Percentiles rank a stretch among this genome's conserved stretches.
These are phyloP conservation scores for Collybia nuda DNA, from an alignment of 768 basidiomycete species.

Conservation along the genomic window DNA sequence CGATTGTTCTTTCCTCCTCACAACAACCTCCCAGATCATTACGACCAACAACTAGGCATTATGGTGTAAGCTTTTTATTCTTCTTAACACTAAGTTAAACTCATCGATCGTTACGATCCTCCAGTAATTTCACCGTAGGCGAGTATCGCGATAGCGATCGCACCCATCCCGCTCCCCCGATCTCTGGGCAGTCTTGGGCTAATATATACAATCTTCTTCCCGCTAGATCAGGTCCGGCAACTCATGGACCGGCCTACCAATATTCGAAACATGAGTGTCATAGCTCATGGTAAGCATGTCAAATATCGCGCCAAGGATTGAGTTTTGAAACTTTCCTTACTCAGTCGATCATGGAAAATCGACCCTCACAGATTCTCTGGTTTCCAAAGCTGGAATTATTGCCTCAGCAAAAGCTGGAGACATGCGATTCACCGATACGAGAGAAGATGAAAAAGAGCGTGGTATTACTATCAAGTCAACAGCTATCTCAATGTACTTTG, in stretches of 20 bases:
- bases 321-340: conserved; percentile 11
- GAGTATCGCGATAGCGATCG: conserved; percentile 29
- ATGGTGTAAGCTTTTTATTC: conserved; percentile 72
- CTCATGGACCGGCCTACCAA: conserved; percentile 92
- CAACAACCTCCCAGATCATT: conserved; percentile 12
- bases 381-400: conserved; percentile 99
- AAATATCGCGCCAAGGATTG: conserved; percentile 1
- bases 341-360: conserved; percentile 99
- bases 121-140: conserved; percentile 90
- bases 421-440: conserved; percentile 95
- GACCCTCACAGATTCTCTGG: conserved; percentile 96
- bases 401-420: conserved; percentile 93
- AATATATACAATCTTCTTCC: conserved; percentile 6
- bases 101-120: conserved; percentile 29
- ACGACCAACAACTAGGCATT: conserved; percentile 46
- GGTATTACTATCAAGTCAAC: conserved; percentile 99
- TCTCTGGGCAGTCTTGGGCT: neutral
- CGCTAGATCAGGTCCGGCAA: conserved; percentile 76
- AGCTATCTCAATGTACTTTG: conserved; percentile 99
- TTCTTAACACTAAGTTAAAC: conserved; percentile 15
- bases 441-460: conserved; percentile 98
- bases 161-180: conserved; percentile 4
- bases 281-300: conserved; percentile 75
- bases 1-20: conserved; percentile 20
- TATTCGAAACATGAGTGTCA: conserved; percentile 95